A percentile compares a stretch with the other conserved stretches of the same genome.
These are phyloP conservation scores for Furcasterigmium furcatum DNA, from an alignment of 2,329 filamentous ascomycete species.

Conservation along the genomic window DNA sequence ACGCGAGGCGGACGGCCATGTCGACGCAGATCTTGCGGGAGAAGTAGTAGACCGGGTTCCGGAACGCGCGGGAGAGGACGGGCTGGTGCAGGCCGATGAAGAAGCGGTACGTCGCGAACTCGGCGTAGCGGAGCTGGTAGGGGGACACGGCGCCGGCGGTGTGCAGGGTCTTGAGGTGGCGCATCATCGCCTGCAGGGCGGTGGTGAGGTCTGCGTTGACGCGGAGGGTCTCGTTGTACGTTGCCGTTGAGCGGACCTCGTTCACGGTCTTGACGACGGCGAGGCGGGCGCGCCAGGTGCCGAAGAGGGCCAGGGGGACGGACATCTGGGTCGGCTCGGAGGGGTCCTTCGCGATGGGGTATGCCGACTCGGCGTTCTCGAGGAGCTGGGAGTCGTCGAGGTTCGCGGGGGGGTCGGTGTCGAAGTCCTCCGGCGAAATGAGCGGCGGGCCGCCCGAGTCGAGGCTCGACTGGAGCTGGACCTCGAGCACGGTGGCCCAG, in stretches of 20 bases:
- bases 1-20: constrained; percentile 20
- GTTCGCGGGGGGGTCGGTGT: constrained; percentile 46
- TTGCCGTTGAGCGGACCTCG: constrained; percentile 35
- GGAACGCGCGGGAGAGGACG: constrained; percentile 37
- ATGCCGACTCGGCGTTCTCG: constrained; percentile 23
- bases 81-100: constrained; percentile 53
- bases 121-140: constrained; percentile 39
- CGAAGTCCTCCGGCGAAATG: constrained; percentile 42
- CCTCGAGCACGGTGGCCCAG: constrained; percentile 54
- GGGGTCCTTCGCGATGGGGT: constrained; percentile 14
- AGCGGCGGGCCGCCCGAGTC: constrained; percentile 49
- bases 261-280: constrained; percentile 42
- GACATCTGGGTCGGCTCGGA: constrained; percentile 44
- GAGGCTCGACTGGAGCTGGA: constrained; percentile 48
- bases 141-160: constrained; percentile 17
- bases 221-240: constrained; percentile 44
- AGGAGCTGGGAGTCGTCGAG: constrained; percentile 48
- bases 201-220: constrained; percentile 41
- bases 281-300: constrained; percentile 39
- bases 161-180: constrained; percentile 18
- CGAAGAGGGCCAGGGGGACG: constrained; percentile 41
- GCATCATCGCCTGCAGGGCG: constrained; percentile 30
- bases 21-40: constrained; percentile 48
- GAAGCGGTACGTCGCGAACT: constrained; percentile 41
- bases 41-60: constrained; percentile 48